A percentile compares a stretch with the other conserved stretches of the same genome.
phyloP scores from a whole-genome alignment of 306 rosid species.

The Hippophae rhamnoides region DNA sequence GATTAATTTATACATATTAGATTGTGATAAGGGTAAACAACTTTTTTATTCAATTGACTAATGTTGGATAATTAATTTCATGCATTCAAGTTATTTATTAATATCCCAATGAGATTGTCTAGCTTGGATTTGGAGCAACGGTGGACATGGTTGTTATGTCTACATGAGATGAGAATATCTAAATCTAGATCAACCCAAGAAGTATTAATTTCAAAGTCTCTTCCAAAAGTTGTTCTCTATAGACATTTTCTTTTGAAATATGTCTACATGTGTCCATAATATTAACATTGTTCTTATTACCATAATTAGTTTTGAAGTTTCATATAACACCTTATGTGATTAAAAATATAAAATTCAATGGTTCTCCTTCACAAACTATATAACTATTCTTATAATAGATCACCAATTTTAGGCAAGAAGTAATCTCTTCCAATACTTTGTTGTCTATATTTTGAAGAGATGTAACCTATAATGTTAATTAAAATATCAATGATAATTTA shows the following conservation, averaged over 20 bases:
- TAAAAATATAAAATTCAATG: slow-evolving; percentile 16
- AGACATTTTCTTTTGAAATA: neutral
- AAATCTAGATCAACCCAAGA: neutral
- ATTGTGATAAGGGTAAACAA: too few relatives aligned
- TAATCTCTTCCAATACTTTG: neutral
- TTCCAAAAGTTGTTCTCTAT: slow-evolving; percentile 12
- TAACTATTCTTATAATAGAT: neutral
- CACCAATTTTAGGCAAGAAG: slow-evolving; percentile 9
- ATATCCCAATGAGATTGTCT: too few relatives aligned
- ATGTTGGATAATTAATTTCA: too few relatives aligned
- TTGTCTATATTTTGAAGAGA: slow-evolving; percentile 4
- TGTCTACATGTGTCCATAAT: too few relatives aligned
- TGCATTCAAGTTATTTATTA: too few relatives aligned
- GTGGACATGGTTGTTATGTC: too few relatives aligned
- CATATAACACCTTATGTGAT: slow-evolving; percentile 15
- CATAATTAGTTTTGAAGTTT: neutral
- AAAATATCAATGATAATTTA: too few relatives aligned
- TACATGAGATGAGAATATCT: slow-evolving; percentile 9
- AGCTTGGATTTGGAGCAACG: too few relatives aligned
- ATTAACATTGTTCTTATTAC: neutral
- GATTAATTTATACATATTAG: too few relatives aligned
- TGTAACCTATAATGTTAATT: neutral
- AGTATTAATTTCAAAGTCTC: neutral
- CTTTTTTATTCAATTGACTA: too few relatives aligned
- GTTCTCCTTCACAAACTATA: slow-evolving; percentile 18